phyloP scores from a whole-genome alignment of 2,329 filamentous ascomycete species.

The Pestalotiopsis sp. region DNA sequence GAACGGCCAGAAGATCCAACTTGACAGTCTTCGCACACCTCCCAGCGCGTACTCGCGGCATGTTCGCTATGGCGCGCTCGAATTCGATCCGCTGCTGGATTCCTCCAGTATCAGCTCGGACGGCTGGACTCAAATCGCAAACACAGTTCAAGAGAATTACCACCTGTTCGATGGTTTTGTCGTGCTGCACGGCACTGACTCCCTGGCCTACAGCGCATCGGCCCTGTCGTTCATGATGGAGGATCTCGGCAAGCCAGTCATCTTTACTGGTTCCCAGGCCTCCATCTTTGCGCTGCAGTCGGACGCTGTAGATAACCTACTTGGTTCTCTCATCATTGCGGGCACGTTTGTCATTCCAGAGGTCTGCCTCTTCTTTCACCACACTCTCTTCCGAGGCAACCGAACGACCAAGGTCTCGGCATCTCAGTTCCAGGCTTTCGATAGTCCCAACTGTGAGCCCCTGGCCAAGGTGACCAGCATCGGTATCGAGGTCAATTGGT shows the following conservation, averaged over 20 bases:
- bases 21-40: constrained; percentile 78
- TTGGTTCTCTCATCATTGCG: constrained; percentile 86
- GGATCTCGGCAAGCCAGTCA: constrained; percentile 87
- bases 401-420: constrained; percentile 86
- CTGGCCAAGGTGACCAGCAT: constrained; percentile 81
- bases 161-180: constrained; percentile 89
- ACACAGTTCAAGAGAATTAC: constrained; percentile 82
- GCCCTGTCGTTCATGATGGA: constrained; percentile 89
- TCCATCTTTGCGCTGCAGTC: constrained; percentile 90
- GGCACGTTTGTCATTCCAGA: constrained; percentile 93
- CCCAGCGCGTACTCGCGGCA: constrained; percentile 78
- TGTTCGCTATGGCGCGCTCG: constrained; percentile 81
- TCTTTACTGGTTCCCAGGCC: constrained; percentile 81
- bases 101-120: constrained; percentile 86
- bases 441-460: constrained; percentile 82
- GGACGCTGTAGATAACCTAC: constrained; percentile 87
- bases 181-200: constrained; percentile 88
- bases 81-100: constrained; percentile 84
- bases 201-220: constrained; percentile 84
- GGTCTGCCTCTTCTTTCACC: constrained; percentile 92
- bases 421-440: constrained; percentile 84
- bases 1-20: constrained; percentile 49
- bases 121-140: constrained; percentile 84
- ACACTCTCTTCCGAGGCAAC: constrained; percentile 87
- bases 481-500: constrained; percentile 81